Evolutionary conservation across 83 land plant species (phyloP).

Genomic region (Picea abies): DNA sequence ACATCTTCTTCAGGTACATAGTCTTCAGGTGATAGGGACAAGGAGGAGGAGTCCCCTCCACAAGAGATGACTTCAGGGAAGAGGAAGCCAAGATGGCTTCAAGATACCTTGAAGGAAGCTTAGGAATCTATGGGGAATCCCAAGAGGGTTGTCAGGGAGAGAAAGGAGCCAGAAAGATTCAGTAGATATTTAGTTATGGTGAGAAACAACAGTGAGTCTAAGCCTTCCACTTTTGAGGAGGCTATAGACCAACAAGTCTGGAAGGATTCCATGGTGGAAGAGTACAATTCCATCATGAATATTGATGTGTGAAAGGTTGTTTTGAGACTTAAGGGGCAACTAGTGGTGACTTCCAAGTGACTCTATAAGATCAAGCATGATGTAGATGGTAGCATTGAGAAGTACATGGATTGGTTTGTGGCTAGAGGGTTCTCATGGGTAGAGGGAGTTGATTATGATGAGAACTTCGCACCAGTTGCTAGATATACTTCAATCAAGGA

Average conservation of each 20-base stretch:
- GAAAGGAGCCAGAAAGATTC: not conserved
- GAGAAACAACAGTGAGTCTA: not conserved
- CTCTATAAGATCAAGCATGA: not conserved
- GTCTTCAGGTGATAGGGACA: no score
- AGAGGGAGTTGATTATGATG: not conserved
- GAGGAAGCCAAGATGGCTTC: no score
- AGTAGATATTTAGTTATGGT: not conserved
- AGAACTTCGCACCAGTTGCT: not conserved
- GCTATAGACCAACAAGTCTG: not conserved
- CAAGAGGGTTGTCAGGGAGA: not conserved
- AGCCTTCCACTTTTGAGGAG: not conserved
- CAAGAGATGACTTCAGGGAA: no score
- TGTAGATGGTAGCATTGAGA: not conserved
- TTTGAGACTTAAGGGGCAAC: not conserved
- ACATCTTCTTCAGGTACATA: no score
- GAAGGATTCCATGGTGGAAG: not conserved
- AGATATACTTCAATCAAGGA: not conserved
- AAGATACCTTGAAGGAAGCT: no score
- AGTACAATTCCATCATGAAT: not conserved
- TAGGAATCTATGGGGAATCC: no score
- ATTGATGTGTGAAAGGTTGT: not conserved
- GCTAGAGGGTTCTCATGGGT: not conserved
- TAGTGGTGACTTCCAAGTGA: not conserved
- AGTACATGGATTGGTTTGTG: not conserved
- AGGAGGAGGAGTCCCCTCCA: no score